Evolutionary conservation across 768 basidiomycete genomes (phyloP).

Genomic region (Pisolithus orientalis): DNA sequence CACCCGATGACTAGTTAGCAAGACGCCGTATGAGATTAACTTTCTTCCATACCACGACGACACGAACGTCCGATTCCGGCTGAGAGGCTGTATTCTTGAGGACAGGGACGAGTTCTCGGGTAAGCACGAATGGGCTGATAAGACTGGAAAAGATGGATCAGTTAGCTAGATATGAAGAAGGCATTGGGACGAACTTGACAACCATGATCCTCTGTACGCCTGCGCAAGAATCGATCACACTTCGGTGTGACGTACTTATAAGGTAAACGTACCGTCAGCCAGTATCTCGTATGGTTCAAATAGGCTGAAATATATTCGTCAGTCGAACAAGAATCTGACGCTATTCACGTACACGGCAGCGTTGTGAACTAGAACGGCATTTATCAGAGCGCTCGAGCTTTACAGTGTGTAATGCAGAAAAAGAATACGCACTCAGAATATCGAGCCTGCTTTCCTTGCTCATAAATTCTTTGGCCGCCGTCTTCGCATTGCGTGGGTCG

Average conservation of each 20-base stretch:
- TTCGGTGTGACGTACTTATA: no score
- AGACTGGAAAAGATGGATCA: constrained; percentile 26
- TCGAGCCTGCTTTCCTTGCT: constrained; percentile 47
- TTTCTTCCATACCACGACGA: constrained; percentile 43
- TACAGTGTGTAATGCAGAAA: background rate
- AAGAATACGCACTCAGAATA: constrained; percentile 37
- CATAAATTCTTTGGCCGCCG: constrained; percentile 44
- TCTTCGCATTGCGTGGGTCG: constrained; percentile 42
- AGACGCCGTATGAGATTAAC: no score
- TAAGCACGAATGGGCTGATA: constrained; percentile 52
- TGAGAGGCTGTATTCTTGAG: constrained; percentile 43
- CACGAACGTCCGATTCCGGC: constrained; percentile 49
- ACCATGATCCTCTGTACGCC: constrained; percentile 35
- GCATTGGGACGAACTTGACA: constrained; percentile 35
- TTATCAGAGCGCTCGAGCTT: background rate
- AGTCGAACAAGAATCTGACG: background rate
- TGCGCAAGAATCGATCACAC: constrained; percentile 7
- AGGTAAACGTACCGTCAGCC: constrained; percentile 19
- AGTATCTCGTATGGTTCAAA: constrained; percentile 15
- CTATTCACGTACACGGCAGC: constrained; percentile 37
- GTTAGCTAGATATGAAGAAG: constrained; percentile 14
- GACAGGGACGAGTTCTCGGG: constrained; percentile 46
- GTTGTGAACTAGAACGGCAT: constrained; percentile 43
- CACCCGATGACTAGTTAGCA: no score
- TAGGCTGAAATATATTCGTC: constrained; percentile 10